Evolutionary conservation across 345 rosid species (phyloP).

Genomic region (Rhodomyrtus tomentosa): DNA sequence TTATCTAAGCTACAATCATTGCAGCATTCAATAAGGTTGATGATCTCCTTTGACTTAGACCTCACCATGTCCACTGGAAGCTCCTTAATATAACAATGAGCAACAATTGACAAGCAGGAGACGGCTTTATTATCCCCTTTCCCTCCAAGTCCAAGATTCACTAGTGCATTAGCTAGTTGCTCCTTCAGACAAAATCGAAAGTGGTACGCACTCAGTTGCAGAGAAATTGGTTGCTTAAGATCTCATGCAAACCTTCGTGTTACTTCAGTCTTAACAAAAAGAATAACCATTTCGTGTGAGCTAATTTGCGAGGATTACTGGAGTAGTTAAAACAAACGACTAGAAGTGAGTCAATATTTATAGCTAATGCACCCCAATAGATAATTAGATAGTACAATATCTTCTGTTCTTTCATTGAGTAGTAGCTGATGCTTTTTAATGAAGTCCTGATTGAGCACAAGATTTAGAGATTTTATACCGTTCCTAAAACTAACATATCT

Average conservation of each 20-base stretch:
- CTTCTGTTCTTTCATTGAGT: background rate
- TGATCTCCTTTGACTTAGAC: conserved; percentile 49
- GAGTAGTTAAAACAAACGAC: background rate
- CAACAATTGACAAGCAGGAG: conserved; percentile 55
- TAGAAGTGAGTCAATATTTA: background rate
- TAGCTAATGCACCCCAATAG: background rate
- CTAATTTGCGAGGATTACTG: background rate
- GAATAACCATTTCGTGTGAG: background rate
- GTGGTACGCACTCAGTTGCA: background rate
- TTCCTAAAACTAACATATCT: background rate
- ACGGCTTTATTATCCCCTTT: conserved; percentile 27
- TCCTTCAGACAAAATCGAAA: conserved; percentile 19
- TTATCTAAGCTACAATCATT: conserved; percentile 58
- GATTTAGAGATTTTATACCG: background rate
- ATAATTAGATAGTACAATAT: background rate
- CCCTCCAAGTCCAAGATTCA: conserved; percentile 57
- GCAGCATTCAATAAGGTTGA: conserved; percentile 58
- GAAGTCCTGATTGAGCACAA: background rate
- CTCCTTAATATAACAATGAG: conserved; percentile 67
- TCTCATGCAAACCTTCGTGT: background rate
- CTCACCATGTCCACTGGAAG: conserved; percentile 57
- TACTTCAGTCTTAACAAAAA: background rate
- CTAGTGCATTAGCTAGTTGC: conserved; percentile 31
- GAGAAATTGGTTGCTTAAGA: background rate
- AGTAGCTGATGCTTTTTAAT: background rate